Evolutionary conservation across 768 basidiomycete species (phyloP).

Genomic region (Coprinopsis marcescibilis): DNA sequence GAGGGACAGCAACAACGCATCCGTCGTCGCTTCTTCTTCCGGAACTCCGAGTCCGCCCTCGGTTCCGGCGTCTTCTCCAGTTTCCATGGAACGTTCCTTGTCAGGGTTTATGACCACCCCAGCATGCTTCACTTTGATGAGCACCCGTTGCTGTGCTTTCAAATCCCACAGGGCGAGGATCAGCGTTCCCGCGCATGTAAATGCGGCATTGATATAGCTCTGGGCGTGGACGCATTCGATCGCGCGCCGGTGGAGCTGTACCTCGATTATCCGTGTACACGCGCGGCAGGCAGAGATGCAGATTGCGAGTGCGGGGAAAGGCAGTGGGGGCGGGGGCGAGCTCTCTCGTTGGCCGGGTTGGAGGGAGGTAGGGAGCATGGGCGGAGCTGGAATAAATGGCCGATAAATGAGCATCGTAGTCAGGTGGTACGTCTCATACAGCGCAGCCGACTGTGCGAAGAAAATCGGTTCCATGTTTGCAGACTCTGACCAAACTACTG

Average conservation of each 20-base stretch:
- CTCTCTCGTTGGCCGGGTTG: not conserved
- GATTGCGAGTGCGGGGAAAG: slow-evolving; percentile 28
- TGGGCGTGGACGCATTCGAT: slow-evolving; percentile 30
- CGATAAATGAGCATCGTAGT: slow-evolving; percentile 65
- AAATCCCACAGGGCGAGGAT: slow-evolving; percentile 56
- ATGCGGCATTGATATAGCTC: slow-evolving; percentile 37
- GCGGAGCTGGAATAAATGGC: slow-evolving; percentile 50
- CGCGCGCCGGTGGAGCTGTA: slow-evolving; percentile 36
- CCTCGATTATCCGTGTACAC: slow-evolving; percentile 53
- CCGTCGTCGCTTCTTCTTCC: no score
- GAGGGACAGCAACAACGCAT: not conserved
- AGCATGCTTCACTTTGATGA: slow-evolving; percentile 17
- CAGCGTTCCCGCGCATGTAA: slow-evolving; percentile 47
- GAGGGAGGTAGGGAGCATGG: slow-evolving; percentile 21
- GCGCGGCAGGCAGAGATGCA: slow-evolving; percentile 40
- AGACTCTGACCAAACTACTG: slow-evolving; percentile 63
- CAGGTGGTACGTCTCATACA: slow-evolving; percentile 57
- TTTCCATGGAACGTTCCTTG: slow-evolving; percentile 25
- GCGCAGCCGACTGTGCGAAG: slow-evolving; percentile 50
- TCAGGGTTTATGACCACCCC: slow-evolving; percentile 26
- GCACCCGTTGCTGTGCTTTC: slow-evolving; percentile 37
- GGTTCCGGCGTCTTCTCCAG: not conserved
- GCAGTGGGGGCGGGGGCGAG: slow-evolving; percentile 15
- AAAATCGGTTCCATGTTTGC: slow-evolving; percentile 40
- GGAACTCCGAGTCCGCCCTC: not conserved